Conservation (phyloP, 2,329 filamentous ascomycete genomes). For the Ascochyta koolunga region DNA sequence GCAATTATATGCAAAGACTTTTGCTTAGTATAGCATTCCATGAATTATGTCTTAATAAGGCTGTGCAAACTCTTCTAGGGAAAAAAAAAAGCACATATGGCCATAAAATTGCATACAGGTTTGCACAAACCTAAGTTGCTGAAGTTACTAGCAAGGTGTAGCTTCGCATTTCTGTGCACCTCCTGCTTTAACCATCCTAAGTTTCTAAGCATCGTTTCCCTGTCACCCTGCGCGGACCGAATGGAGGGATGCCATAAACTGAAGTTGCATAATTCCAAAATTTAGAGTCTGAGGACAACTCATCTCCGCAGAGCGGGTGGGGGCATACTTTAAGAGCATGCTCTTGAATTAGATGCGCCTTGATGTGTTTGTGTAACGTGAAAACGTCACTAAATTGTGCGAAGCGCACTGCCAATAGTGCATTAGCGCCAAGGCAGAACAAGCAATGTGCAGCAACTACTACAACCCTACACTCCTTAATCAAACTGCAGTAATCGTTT, state of each 20-base stretch:
- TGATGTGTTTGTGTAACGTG: background rate
- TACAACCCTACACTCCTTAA: background rate
- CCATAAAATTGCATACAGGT: background rate
- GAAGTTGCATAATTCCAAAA: slow-evolving; percentile 2
- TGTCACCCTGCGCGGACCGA: no score
- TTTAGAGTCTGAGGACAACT: background rate
- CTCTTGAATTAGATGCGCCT: background rate
- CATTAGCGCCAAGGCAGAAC: background rate
- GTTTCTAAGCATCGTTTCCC: no score
- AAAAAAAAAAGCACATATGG: background rate
- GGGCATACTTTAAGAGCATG: background rate
- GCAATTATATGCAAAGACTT: background rate
- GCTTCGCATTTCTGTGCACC: no score
- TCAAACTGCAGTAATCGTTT: background rate
- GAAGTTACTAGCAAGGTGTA: no score
- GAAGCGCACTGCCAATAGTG: slow-evolving; percentile 1
- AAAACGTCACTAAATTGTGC: background rate
- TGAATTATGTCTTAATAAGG: background rate
- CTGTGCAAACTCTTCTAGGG: background rate
- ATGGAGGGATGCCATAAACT: background rate
- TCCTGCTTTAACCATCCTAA: no score
- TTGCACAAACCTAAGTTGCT: background rate
- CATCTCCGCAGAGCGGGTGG: background rate
- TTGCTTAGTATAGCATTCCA: background rate
- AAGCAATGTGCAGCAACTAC: background rate